phyloP scores from a whole-genome alignment of 2,329 filamentous ascomycete species.

The Aspergillus sp. region DNA sequence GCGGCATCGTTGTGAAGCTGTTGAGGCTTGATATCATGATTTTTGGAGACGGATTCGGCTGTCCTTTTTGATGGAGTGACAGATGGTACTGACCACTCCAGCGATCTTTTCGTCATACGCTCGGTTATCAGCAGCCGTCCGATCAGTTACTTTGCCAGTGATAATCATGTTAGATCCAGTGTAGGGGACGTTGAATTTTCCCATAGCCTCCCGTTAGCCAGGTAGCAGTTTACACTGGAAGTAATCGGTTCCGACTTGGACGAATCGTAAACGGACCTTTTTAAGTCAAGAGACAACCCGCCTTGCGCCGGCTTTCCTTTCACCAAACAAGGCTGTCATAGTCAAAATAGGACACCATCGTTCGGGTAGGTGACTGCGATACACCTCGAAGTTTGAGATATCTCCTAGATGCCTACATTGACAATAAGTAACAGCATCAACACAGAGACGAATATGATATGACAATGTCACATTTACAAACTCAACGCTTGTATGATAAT shows the following conservation, averaged over 20 bases:
- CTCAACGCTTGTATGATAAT: background rate
- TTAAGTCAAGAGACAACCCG: background rate
- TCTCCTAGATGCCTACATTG: background rate
- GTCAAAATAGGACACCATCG: background rate
- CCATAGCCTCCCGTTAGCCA: background rate
- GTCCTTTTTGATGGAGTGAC: background rate
- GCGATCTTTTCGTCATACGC: background rate
- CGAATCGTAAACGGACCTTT: background rate
- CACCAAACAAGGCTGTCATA: background rate
- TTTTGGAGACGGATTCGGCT: background rate
- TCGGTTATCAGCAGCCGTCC: background rate
- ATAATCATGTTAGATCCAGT: background rate
- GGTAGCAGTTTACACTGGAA: background rate
- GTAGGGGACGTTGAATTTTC: background rate
- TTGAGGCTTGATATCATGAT: background rate
- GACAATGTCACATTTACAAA: background rate
- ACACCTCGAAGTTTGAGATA: background rate
- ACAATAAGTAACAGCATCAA: background rate
- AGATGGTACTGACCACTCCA: background rate
- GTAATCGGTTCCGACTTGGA: background rate
- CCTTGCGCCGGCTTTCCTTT: background rate
- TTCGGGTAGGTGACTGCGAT: background rate
- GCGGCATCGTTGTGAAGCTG: background rate
- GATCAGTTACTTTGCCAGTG: background rate
- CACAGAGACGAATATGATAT: no score